Base-by-base conservation (phyloP, 768 basidiomycete species). In the Nidularia pulvinata region DNA sequence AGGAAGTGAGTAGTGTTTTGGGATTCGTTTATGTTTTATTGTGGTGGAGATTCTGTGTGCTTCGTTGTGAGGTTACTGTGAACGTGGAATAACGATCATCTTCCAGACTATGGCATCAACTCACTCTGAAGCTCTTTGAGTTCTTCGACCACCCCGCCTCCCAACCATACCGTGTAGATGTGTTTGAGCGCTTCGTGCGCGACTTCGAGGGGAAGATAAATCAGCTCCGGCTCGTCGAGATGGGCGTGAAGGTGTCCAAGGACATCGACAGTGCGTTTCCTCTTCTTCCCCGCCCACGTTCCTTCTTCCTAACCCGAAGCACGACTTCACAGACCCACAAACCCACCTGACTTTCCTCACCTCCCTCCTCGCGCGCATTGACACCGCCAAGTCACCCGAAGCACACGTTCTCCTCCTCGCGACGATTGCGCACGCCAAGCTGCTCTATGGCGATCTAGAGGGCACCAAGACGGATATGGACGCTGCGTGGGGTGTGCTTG, bases 61-160 rank as follows among this genome's bases (percentile, higher is more conserved):
- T 10, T 49, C 11, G 11, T 25, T 9, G 13, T 30, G 48, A 11
- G 7, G 22, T 25, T 6, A 7, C 48, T 11, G 14, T 34, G 49
- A 6, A 39, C 16, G 6, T 50, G 19, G 16, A 42, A 10, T 36
- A 42, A 51, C 19, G 46, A 9, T 47, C 30, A 51, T 46, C 7
- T 46, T 46, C 39, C 50, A 98, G 96, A 68, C 78, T 98, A 77
- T 99, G 97, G 97, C 95, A 96, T 69, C 97, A 98, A 68, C 78
- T 98, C 32, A 97, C 96, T 0, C 76, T 84, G 57, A 86, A 92
- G 62, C 78, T 98, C n/a, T 83, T 85, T 62, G 80, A 87, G 50
- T 95, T 97, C 75, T 84, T 95, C 54, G 86, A 91, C 60, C 78
- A 86, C 39, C 87, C 92, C 7, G 70, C 77, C n/a, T 85, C 93